Conservation (phyloP, 352 stramenopile species). For the Phytophthora colocasiae region DNA sequence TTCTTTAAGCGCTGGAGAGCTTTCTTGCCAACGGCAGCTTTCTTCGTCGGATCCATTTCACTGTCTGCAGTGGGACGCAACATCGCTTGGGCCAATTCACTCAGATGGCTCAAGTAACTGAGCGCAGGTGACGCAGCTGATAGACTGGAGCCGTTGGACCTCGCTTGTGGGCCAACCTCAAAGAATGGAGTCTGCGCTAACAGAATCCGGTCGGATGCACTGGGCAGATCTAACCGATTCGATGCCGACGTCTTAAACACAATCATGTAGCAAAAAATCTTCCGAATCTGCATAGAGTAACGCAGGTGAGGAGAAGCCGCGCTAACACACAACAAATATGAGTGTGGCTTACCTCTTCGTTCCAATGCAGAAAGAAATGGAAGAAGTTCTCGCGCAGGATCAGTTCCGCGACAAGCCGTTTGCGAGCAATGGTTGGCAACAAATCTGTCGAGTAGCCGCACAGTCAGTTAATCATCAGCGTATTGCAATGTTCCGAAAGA, state of each 20-base stretch:
- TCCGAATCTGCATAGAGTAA: constrained; percentile 62
- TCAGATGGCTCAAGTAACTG: constrained; percentile 77
- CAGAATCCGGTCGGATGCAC: constrained; percentile 75
- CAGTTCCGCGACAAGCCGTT: constrained; percentile 74
- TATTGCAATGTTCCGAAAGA: not conserved
- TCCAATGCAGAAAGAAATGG: constrained; percentile 88
- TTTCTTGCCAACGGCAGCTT: constrained; percentile 49
- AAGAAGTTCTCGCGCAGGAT: constrained; percentile 90
- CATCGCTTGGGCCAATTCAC: constrained; percentile 76
- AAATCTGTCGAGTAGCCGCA: constrained; percentile 49
- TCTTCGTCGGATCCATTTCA: constrained; percentile 54
- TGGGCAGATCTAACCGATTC: constrained; percentile 79
- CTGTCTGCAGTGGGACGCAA: constrained; percentile 46
- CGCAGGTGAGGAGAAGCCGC: no score
- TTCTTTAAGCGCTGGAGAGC: constrained; percentile 64
- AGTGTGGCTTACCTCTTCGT: constrained; percentile 72
- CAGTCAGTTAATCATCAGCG: constrained; percentile 3
- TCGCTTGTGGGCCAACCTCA: constrained; percentile 32
- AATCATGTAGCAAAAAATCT: constrained; percentile 88
- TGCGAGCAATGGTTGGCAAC: constrained; percentile 66
- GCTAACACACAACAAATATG: not conserved
- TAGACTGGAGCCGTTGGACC: constrained; percentile 21
- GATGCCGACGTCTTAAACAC: constrained; percentile 85
- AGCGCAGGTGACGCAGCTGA: constrained; percentile 46
- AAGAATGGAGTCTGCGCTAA: constrained; percentile 81